Percentiles rank a stretch among this genome's conserved stretches.
Evolutionary conservation across 192 early-diverging fungal species (phyloP).

Genomic region (Powellomyces hirtus): DNA sequence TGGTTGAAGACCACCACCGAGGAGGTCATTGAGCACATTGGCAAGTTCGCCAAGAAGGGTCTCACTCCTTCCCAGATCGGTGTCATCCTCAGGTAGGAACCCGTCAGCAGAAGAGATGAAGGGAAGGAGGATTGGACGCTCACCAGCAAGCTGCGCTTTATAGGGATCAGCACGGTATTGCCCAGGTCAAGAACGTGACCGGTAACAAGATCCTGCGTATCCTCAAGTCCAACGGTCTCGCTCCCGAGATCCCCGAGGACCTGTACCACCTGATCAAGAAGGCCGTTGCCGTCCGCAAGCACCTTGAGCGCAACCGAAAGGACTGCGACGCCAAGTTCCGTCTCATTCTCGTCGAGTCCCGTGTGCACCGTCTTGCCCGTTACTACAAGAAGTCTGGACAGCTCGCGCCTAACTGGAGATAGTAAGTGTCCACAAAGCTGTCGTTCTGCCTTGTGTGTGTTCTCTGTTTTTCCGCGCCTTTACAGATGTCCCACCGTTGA

Average conservation of each 20-base stretch:
- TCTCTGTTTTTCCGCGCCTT: neutral
- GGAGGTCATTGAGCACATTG: slow-evolving; percentile 97
- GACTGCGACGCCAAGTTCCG: slow-evolving; percentile 99
- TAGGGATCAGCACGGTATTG: slow-evolving; percentile 95
- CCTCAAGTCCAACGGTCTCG: slow-evolving; percentile 93
- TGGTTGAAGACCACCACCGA: slow-evolving; percentile 98
- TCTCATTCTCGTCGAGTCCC: slow-evolving; percentile 95
- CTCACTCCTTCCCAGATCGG: slow-evolving; percentile 98
- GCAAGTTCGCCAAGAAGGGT: slow-evolving; percentile 99
- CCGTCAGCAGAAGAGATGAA: neutral
- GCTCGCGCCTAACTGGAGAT: slow-evolving; percentile 97
- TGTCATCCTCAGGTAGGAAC: slow-evolving; percentile 69
- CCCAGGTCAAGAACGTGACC: slow-evolving; percentile 94
- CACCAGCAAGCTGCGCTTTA: neutral
- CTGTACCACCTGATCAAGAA: slow-evolving; percentile 99
- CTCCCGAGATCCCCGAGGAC: slow-evolving; percentile 97
- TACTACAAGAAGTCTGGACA: slow-evolving; percentile 99
- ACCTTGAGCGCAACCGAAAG: slow-evolving; percentile 99
- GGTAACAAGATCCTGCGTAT: slow-evolving; percentile 99
- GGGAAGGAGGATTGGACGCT: neutral
- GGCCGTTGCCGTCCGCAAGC: slow-evolving; percentile 98
- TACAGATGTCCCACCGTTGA: neutral
- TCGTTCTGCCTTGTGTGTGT: neutral
- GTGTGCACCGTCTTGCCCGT: slow-evolving; percentile 96
- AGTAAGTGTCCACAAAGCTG: slow-evolving; percentile 70